phyloP scores from a whole-genome alignment of 139 green algal genomes.

The Haematococcus sp. region DNA sequence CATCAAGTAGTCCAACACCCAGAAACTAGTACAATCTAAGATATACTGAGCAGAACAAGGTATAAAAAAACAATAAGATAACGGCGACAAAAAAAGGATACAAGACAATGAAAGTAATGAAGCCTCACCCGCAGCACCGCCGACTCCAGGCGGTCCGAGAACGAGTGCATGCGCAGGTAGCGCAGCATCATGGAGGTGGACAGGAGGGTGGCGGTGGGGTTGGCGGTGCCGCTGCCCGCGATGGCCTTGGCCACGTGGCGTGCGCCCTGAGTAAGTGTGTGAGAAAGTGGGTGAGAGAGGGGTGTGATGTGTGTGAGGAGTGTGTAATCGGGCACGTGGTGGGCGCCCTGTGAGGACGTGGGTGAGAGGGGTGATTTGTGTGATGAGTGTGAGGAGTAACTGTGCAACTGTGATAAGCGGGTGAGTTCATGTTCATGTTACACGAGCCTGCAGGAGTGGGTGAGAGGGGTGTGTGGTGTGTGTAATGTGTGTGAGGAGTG shows the following conservation, averaged over 20 bases:
- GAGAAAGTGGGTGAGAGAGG: background rate
- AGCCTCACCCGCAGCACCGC: constrained; percentile 3
- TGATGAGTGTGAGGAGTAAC: no score
- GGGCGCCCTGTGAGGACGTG: background rate
- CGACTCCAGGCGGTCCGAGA: constrained; percentile 24
- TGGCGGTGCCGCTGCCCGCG: constrained; percentile 60
- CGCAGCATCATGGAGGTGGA: constrained; percentile 89
- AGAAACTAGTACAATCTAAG: no score
- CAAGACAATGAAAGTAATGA: background rate
- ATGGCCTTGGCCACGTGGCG: constrained; percentile 8
- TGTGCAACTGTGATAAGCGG: no score
- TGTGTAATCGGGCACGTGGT: background rate
- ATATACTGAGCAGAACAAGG: no score
- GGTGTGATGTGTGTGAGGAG: background rate
- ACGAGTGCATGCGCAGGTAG: constrained; percentile 64
- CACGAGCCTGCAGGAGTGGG: no score
- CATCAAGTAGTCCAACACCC: no score
- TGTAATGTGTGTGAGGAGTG: no score
- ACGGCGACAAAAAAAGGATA: background rate
- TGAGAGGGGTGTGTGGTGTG: no score
- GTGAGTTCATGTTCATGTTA: no score
- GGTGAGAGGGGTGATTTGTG: no score
- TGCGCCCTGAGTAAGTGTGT: background rate
- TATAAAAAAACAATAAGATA: background rate
- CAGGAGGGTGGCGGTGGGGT: constrained; percentile 92